Evolutionary conservation across 2,329 filamentous ascomycete species (phyloP).

Genomic region (Pseudonectria buxi): DNA sequence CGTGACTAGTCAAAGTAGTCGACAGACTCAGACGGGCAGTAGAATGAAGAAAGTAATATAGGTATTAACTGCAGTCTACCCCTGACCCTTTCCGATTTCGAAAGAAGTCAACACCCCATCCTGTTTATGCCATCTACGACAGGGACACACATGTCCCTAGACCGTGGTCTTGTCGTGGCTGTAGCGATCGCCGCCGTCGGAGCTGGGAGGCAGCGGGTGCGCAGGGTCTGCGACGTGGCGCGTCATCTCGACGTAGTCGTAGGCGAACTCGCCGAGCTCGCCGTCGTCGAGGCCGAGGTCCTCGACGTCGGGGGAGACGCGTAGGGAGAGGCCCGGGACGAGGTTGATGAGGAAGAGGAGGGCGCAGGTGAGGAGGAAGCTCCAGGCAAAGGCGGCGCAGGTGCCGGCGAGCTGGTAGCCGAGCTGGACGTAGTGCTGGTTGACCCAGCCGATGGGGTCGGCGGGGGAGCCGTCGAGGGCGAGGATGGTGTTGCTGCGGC

Average conservation of each 20-base stretch:
- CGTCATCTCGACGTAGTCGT: constrained; percentile 70
- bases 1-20: too few species aligned
- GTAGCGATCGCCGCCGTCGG: constrained; percentile 18
- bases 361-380: constrained; percentile 60
- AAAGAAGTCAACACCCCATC: too few species aligned
- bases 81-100: too few species aligned
- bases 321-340: constrained; percentile 62
- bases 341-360: constrained; percentile 67
- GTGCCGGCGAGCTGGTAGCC: constrained; percentile 66
- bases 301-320: constrained; percentile 60
- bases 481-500: constrained; percentile 58
- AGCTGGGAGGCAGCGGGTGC: constrained; percentile 12
- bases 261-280: constrained; percentile 76
- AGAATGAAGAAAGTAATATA: too few species aligned
- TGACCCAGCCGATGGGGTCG: constrained; percentile 61
- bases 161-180: constrained; percentile 24
- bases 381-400: constrained; percentile 57
- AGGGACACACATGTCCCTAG: too few species aligned
- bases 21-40: too few species aligned
- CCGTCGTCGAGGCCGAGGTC: constrained; percentile 65
- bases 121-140: too few species aligned
- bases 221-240: constrained; percentile 50
- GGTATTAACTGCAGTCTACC: too few species aligned
- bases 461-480: constrained; percentile 60
- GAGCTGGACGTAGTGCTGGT: constrained; percentile 63